Evolutionary conservation across 31 red algal genomes (phyloP), one percentile per base, ranked within the genome.

Genomic region (Porphyra umbilicalis): DNA sequence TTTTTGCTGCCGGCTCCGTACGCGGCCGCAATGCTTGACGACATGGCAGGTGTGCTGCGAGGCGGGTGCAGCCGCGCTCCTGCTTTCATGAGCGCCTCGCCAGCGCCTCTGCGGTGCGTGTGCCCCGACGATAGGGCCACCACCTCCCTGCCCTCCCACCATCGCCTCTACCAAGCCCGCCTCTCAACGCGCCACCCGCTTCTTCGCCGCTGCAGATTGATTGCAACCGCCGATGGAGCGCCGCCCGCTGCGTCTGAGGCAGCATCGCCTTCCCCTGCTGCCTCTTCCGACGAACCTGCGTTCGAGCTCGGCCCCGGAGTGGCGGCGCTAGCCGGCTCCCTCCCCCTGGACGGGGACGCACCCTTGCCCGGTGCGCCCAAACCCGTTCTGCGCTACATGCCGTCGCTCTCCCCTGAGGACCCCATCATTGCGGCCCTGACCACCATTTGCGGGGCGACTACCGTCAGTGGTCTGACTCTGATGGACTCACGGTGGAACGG

Each of bases 401-500:
- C 77, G 20, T 35, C 77, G 16, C 14, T 36, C 25, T 14, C 77
- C 4, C 77, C 77, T 9, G 33, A 82, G 18, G 80, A 82, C 32
- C 80, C 80, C 16, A 25, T 82, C 20, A 10, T 36, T 25, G 33
- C 44, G 32, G 36, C 80, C 1, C 34, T 82, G 25, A 82, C 44
- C 1, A 20, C 38, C 74, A 11, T 82, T 7, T 37, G 38, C 38
- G 80, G 80, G 33, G 34, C 32, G 34, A 46, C 31, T 2, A 36
- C 40, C 44, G 80, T 82, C 14, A 46, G 29, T 2, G 80, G 29
- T n/a, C 30, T 82, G 33, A 36, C 32, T 16, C 80, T 82, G 36
- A 16, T 82, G 16, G 80, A 82, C 67, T 42, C 36, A 16, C 40
- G 80, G 36, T 82, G 80, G 80, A 82, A 82, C 67, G 80, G 80